Conservation (phyloP, 2,329 filamentous ascomycete species). For the Diaporthe eres region DNA sequence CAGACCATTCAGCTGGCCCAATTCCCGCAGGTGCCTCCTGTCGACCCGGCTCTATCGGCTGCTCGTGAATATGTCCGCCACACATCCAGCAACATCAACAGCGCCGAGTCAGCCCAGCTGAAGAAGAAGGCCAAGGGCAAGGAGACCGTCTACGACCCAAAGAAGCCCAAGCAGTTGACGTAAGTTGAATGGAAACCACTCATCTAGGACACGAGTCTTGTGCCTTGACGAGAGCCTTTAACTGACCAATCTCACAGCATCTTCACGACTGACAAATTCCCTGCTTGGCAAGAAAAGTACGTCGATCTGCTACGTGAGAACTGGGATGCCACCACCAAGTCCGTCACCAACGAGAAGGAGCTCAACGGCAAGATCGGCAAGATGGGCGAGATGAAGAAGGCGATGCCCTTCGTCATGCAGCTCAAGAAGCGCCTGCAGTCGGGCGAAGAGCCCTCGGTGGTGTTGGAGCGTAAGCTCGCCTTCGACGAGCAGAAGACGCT, state of each 20-base stretch:
- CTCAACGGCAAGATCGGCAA: slow-evolving; percentile 85
- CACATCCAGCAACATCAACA: slow-evolving; percentile 85
- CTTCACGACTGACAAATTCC: slow-evolving; percentile 84
- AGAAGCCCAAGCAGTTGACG: slow-evolving; percentile 91
- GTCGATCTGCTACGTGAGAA: slow-evolving; percentile 82
- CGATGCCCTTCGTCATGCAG: slow-evolving; percentile 94
- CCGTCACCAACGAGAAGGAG: slow-evolving; percentile 81
- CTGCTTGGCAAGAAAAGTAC: slow-evolving; percentile 92
- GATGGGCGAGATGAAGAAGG: slow-evolving; percentile 93
- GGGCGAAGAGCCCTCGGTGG: slow-evolving; percentile 75
- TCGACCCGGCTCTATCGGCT: slow-evolving; percentile 78
- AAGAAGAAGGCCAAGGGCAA: slow-evolving; percentile 97
- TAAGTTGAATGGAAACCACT: slow-evolving; percentile 5
- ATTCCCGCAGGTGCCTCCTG: slow-evolving; percentile 78
- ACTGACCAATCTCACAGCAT: slow-evolving; percentile 59
- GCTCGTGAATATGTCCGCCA: slow-evolving; percentile 77
- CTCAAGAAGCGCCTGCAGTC: slow-evolving; percentile 86
- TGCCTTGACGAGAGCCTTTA: background rate
- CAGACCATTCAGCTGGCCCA: slow-evolving; percentile 83
- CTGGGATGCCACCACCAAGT: slow-evolving; percentile 73
- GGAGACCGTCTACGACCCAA: slow-evolving; percentile 85
- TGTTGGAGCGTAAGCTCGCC: slow-evolving; percentile 86
- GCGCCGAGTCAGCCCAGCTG: slow-evolving; percentile 83
- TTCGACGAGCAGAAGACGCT: slow-evolving; percentile 89
- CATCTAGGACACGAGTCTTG: background rate